Evolutionary conservation across 371 early-diverging fungal genomes (phyloP), one percentile per base, ranked within the genome.

Genomic region (Nematocida sp.): DNA sequence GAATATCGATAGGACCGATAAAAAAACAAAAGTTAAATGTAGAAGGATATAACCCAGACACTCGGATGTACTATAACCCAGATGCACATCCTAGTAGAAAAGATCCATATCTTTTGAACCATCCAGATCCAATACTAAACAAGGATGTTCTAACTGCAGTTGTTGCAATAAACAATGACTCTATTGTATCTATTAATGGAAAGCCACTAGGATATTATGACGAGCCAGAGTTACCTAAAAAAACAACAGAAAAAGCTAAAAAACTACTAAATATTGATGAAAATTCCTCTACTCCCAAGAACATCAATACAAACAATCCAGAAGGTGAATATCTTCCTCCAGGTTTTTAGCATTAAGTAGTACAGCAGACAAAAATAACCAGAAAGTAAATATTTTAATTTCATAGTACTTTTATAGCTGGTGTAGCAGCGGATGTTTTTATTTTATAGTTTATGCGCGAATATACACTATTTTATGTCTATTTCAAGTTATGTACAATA

Each of bases 181-280:
- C 52, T 13, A 18, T 50, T 50, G 52, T 50, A 18, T 7, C 27
- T 33, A 44, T 64, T 6, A 42, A 7, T 23, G 13, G 42, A 18
- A 64, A 42, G 64, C 64, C 64, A 15, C 18, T 6, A 1, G 64
- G 64, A 11, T 64, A 64, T 42, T 64, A 64, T 42, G 64, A 64
- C 27, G 44, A 64, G 23, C 64, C 64, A 45, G 44, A 27, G 20
- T 20, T 20, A 15, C 7, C 11, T 23, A 23, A 58, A 9, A 58
- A 11, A n/a, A 2, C 23, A 27, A 23, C 11, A 23, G 58, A 58
- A 23, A 27, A 50, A 50, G 18, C 13, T 9, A 50, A 18, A 18
- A 50, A 50, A 50, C 52, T 50, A 18, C 52, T 50, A 50, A 50
- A 50, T 50, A 1, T 0, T 0, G 52, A 50, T 50, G 64, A 64